Percentiles rank a stretch among this genome's conserved stretches.
phyloP scores from a whole-genome alignment of 2,329 filamentous ascomycete genomes.

The Fusarium papillatum region DNA sequence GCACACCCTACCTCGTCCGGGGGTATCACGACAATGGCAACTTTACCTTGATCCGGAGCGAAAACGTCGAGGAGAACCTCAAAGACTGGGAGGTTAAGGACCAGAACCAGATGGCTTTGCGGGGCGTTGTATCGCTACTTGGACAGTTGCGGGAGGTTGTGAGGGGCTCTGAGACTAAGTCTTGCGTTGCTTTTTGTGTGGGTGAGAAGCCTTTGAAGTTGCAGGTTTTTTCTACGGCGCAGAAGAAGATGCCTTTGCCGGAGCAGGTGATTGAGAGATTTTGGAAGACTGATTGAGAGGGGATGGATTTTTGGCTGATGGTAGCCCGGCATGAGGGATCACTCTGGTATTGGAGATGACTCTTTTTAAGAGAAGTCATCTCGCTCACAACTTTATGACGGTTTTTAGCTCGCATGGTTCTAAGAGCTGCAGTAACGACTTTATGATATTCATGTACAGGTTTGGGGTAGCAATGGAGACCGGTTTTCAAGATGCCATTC shows the following conservation, averaged over 20 bases:
- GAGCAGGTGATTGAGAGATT: neutral
- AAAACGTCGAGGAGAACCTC: neutral
- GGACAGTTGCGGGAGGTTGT: slow-evolving; percentile 3
- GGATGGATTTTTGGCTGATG: neutral
- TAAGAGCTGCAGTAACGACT: neutral
- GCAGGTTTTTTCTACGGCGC: neutral
- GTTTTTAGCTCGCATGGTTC: too few species aligned
- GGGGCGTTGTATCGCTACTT: slow-evolving; percentile 7
- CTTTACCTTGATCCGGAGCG: slow-evolving; percentile 21
- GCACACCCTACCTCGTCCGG: slow-evolving; percentile 41
- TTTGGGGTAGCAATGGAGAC: neutral
- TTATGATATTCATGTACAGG: neutral
- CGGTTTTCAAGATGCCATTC: neutral
- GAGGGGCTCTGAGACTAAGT: neutral
- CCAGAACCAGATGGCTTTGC: slow-evolving; percentile 13
- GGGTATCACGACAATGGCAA: slow-evolving; percentile 33
- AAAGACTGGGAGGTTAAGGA: slow-evolving; percentile 14
- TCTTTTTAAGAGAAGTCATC: neutral
- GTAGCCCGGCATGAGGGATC: neutral
- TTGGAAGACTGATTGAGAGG: neutral
- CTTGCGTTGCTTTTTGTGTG: slow-evolving; percentile 13
- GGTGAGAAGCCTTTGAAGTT: neutral
- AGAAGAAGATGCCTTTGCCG: neutral
- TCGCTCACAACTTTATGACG: neutral
- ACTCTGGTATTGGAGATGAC: neutral